phyloP scores from a whole-genome alignment of 306 rosid genomes.

The Aeschynomene evenia region DNA sequence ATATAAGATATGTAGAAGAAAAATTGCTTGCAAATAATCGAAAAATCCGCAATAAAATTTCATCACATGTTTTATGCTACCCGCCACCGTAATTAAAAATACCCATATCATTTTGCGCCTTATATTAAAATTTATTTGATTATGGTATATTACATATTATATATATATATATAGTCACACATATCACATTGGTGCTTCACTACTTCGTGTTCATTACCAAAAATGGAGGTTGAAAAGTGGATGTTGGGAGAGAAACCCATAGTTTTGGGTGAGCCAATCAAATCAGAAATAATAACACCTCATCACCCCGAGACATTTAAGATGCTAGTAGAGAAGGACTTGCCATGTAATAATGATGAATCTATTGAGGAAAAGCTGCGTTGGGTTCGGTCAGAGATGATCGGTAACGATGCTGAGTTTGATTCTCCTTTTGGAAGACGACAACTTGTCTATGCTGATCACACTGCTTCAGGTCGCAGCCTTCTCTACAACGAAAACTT shows the following conservation, averaged over 20 bases:
- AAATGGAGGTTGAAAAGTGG: neutral
- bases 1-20: too few relatives aligned
- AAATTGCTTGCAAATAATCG: too few relatives aligned
- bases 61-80: neutral
- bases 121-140: neutral
- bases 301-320: constrained; percentile 25
- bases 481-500: constrained; percentile 61
- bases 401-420: constrained; percentile 53
- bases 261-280: neutral
- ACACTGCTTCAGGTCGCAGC: constrained; percentile 81
- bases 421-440: constrained; percentile 64
- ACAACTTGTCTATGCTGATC: constrained; percentile 70
- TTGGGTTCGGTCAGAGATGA: constrained; percentile 66
- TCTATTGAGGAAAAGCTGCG: constrained; percentile 34
- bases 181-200: neutral
- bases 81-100: neutral
- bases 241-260: neutral
- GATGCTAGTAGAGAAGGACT: constrained; percentile 26
- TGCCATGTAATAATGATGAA: constrained; percentile 19
- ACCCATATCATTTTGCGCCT: neutral
- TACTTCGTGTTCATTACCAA: neutral
- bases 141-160: neutral
- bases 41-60: neutral
- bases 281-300: neutral
- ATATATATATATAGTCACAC: neutral